A percentile compares a stretch with the other conserved stretches of the same genome.
Conservation (phyloP, 2,329 filamentous ascomycete species). For the Fusarium sterilihyphosum region DNA sequence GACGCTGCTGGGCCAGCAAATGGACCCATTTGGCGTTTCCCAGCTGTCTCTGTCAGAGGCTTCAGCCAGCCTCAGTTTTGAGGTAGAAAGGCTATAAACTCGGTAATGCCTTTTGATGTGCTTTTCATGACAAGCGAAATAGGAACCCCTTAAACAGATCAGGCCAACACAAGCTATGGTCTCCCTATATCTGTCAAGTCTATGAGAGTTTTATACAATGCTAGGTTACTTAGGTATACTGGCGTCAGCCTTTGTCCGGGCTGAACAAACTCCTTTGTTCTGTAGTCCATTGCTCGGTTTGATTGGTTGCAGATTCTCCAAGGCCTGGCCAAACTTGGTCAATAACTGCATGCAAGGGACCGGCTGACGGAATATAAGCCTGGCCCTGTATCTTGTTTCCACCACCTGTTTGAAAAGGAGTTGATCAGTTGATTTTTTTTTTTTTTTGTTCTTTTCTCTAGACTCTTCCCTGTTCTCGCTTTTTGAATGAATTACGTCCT, state of each 20-base stretch:
- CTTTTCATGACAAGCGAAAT: conserved; percentile 6
- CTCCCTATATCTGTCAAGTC: not conserved
- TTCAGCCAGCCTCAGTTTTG: conserved; percentile 1
- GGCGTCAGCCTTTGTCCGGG: not conserved
- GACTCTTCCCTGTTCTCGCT: not conserved
- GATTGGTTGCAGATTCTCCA: conserved; percentile 13
- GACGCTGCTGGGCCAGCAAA: conserved; percentile 31
- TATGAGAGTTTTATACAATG: not conserved
- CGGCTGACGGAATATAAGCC: not conserved
- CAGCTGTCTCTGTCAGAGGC: conserved; percentile 12
- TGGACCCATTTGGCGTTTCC: conserved; percentile 9
- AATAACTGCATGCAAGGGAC: conserved; percentile 15
- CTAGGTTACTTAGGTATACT: not conserved
- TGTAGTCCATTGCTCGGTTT: conserved; percentile 5
- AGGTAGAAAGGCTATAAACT: not conserved
- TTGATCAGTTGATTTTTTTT: not conserved
- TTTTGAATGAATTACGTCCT: not conserved
- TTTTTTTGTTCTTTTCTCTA: not conserved
- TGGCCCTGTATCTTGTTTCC: conserved; percentile 4
- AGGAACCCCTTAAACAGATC: not conserved
- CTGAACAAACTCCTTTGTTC: conserved; percentile 12
- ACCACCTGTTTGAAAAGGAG: conserved; percentile 9
- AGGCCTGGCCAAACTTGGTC: conserved; percentile 8
- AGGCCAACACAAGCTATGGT: not conserved
- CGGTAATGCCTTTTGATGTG: not conserved